A percentile compares a stretch with the other conserved stretches of the same genome.
Conservation (phyloP, 2,329 filamentous ascomycete species). For the Xylariaceae sp. region DNA sequence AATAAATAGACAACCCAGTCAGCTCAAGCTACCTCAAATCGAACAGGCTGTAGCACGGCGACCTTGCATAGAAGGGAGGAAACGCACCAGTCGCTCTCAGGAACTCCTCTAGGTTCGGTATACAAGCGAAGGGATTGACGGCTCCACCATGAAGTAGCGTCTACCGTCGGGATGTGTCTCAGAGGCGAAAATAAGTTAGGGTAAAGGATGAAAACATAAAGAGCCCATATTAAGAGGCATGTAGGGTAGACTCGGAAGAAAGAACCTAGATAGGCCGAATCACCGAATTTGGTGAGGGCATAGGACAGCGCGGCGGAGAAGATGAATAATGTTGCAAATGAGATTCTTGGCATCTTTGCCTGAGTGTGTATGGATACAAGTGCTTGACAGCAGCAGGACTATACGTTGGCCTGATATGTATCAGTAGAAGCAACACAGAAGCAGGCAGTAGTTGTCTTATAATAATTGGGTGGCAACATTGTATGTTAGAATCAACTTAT, state of each 20-base stretch:
- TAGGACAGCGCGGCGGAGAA: slow-evolving; percentile 18
- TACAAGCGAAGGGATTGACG: slow-evolving; percentile 18
- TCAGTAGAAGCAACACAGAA: too few relatives aligned
- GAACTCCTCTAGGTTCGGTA: slow-evolving; percentile 16
- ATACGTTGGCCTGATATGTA: too few relatives aligned
- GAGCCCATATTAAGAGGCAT: slow-evolving; percentile 15
- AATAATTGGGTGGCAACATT: too few relatives aligned
- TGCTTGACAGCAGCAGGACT: too few relatives aligned
- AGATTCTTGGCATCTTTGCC: slow-evolving; percentile 16
- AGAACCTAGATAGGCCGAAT: slow-evolving; percentile 6
- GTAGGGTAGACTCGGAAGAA: slow-evolving; percentile 10
- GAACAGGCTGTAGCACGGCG: not conserved
- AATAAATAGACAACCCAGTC: slow-evolving; percentile 1
- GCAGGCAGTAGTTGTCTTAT: too few relatives aligned
- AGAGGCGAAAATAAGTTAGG: slow-evolving; percentile 28
- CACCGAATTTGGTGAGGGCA: slow-evolving; percentile 14
- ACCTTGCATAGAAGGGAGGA: not conserved
- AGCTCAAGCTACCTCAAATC: not conserved
- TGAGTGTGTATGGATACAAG: too few relatives aligned
- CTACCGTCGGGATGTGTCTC: slow-evolving; percentile 26
- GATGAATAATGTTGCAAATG: slow-evolving; percentile 1
- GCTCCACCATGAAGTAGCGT: slow-evolving; percentile 27
- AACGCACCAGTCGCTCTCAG: slow-evolving; percentile 24
- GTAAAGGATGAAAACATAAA: slow-evolving; percentile 21
- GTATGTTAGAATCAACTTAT: too few relatives aligned